Evolutionary conservation across 306 rosid species (phyloP).

Genomic region (Inga leiocalycina): DNA sequence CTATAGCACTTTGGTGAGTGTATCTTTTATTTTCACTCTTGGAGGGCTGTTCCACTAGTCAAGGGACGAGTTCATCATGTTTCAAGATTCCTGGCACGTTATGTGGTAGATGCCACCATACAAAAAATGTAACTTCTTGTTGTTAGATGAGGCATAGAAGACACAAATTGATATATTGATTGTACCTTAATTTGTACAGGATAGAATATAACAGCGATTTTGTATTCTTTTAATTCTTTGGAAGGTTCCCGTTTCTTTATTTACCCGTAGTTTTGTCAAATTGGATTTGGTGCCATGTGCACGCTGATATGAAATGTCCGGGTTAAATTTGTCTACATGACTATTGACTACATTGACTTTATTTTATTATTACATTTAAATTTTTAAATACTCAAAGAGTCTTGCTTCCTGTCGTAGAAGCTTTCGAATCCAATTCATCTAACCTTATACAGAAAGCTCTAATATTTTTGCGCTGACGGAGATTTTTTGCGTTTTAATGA

Average conservation of each 20-base stretch:
- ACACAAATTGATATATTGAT: not conserved
- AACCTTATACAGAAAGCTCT: not conserved
- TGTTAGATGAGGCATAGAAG: conserved; percentile 15
- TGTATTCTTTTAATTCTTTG: conserved; percentile 26
- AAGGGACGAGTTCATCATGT: not conserved
- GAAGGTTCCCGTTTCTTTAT: not conserved
- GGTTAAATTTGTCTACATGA: too few species aligned
- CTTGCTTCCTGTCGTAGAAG: too few species aligned
- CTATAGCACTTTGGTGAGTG: conserved; percentile 28
- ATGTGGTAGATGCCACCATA: conserved; percentile 36
- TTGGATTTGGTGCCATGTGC: not conserved
- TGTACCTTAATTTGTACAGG: conserved; percentile 43
- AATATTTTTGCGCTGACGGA: not conserved
- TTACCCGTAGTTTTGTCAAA: not conserved
- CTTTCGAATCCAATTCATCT: too few species aligned
- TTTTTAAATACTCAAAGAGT: too few species aligned
- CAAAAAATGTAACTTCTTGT: not conserved
- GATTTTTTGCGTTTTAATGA: not conserved
- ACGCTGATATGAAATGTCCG: too few species aligned
- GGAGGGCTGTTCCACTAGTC: conserved; percentile 12
- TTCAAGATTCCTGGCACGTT: conserved; percentile 6
- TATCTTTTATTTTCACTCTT: conserved; percentile 16
- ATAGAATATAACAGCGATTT: conserved; percentile 30
- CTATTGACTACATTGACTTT: too few species aligned
- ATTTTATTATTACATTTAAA: too few species aligned